Evolutionary conservation across 306 rosid species (phyloP), one percentile per base, ranked within the genome.

Genomic region (Malus sylvestris): DNA sequence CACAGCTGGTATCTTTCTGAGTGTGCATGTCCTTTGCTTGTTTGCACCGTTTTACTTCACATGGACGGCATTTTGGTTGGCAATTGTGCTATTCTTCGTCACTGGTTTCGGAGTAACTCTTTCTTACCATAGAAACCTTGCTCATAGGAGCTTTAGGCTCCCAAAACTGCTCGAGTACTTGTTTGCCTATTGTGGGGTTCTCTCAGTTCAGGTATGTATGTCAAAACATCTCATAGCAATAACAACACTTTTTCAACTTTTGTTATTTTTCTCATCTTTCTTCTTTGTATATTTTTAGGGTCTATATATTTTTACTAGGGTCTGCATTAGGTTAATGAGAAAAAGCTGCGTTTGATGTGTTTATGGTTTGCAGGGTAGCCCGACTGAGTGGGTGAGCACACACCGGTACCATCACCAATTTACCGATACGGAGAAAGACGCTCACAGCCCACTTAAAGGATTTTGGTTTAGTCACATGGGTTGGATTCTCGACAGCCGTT

Each of bases 311-410:
- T 32, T 32, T 32, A 32, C 6, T 32, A 32, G 35, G 35, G 1
- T 32, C 35, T 32, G 35, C 35, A 32, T 32, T 32, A 32, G 35
- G 35, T 32, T 32, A 46, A 46, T 46, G 19, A 46, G 53, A 13
- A 59, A 32, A 32, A 1, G 5, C 30, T 45, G 58, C 5, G 23
- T 32, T 30, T 64, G 11, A 3, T 55, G 65, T 32, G 35, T 67
- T 68, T 58, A 32, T 53, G 70, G 3, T 35, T 32, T 82, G 80
- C 61, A 93, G 98, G 98, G 96, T 12, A 89, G 81, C 67, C 98
- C 98, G 40, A 87, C 87, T 53, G 96, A 91, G 63, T 93, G 98
- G 97, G 98, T 93, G 30, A 93, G 98, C 83, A 91, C 98, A 12
- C 97, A 93, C 70, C 89, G 98, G 71, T 91, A 83, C 76, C 97